Percentiles rank a stretch among this genome's conserved stretches.
Evolutionary conservation across 352 stramenopile species (phyloP).

Genomic region (Pythium brachiatum): DNA sequence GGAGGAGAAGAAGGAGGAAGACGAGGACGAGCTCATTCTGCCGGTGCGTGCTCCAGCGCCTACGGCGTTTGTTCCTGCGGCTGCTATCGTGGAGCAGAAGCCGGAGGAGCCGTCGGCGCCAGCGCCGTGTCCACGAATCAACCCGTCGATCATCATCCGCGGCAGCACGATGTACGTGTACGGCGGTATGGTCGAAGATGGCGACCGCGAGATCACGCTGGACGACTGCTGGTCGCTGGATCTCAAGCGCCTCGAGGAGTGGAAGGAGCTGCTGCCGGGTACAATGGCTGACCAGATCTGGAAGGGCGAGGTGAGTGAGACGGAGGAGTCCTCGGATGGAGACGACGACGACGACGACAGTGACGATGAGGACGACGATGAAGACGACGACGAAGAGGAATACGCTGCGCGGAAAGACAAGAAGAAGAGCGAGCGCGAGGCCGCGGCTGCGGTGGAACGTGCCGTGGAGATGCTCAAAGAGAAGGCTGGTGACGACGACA

Average conservation of each 20-base stretch:
- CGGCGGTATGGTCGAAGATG: conserved; percentile 92
- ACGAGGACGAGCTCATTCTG: conserved; percentile 15
- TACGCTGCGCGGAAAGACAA: conserved; percentile 19
- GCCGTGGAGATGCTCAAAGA: conserved; percentile 59
- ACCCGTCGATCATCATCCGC: conserved; percentile 83
- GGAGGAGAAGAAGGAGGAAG: conserved; percentile 31
- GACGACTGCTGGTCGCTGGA: conserved; percentile 96
- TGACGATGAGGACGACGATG: conserved; percentile 46
- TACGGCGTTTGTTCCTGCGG: conserved; percentile 1
- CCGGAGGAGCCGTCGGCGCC: conserved; percentile 25
- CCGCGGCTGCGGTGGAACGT: conserved; percentile 31
- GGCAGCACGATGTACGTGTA: conserved; percentile 92
- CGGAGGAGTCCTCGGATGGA: conserved; percentile 80
- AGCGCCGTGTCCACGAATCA: conserved; percentile 81
- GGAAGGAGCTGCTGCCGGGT: conserved; percentile 89
- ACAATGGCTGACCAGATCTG: conserved; percentile 94
- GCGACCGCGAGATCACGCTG: conserved; percentile 94
- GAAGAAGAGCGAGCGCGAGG: conserved; percentile 23
- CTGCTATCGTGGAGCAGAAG: conserved; percentile 15
- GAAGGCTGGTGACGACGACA: conserved; percentile 31
- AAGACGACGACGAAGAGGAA: conserved; percentile 41
- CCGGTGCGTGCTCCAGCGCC: neutral
- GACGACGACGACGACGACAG: conserved; percentile 76
- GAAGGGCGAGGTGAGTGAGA: conserved; percentile 83
- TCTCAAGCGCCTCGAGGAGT: conserved; percentile 92